Evolutionary conservation across 2,329 filamentous ascomycete species (phyloP), one percentile per base, ranked within the genome.

Genomic region (Aspergillus japonicus): DNA sequence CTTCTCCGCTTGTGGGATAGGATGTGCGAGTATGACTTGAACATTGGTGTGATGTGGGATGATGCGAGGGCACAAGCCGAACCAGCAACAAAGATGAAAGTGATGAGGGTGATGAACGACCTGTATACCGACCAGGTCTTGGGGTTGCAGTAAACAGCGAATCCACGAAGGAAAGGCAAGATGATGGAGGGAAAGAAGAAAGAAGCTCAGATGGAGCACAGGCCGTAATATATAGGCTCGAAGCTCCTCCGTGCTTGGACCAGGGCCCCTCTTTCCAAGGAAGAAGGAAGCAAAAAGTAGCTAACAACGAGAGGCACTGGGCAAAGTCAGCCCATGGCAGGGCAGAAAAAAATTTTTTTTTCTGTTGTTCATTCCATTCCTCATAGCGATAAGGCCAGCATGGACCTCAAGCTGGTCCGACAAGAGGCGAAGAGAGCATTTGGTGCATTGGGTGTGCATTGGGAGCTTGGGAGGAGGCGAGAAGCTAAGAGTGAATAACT

Each of bases 1-100:
- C 53, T 59, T 33, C 60, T 55, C 57, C 57, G 56, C 57, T 61
- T 61, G 29, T 59, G 56, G 47, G 60, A 62, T 47, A 62, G 50
- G 53, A 62, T 55, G 31, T 59, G 52, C 29, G 60, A 62, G 33
- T 62, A 62, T 50, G 55, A 54, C 50, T 56, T 59, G 50, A 62
- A 62, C 60, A 62, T 62, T 52, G 56, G 50, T 44, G 39, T 44
- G 39, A 16, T 19, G 39, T 44, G 39, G 23, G 53, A 53, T 23
- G 53, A 53, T 23, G 47, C 16, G 19, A 14, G 44, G 39, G 47
- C 49, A 33, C 19, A 24, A 21, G 23, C 24, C 26, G n/a, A 31
- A 56, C 35, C 6, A 49, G 42, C n/a, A 31, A 50, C 42, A 54
- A 14, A 31, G 19, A 33, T 14, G 19, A 19, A 16, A 23, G 19